Conservation (phyloP, 495 filamentous ascomycete genomes). For the Neurospora africana region DNA sequence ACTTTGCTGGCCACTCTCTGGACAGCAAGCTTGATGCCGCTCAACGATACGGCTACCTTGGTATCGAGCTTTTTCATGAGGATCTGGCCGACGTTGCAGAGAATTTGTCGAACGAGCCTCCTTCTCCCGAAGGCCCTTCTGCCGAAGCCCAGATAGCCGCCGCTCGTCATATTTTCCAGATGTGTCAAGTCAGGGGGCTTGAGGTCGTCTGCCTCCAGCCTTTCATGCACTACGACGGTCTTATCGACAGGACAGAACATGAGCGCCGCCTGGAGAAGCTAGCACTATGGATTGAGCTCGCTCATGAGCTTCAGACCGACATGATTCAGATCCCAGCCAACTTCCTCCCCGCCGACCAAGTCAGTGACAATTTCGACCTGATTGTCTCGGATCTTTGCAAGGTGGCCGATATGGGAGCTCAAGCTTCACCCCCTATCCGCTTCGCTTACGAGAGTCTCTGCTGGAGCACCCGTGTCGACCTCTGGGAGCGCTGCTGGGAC, state of each 20-base stretch:
- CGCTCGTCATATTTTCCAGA: constrained; percentile 40
- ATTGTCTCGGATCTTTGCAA: constrained; percentile 56
- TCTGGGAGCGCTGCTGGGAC: constrained; percentile 63
- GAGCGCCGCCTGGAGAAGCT: constrained; percentile 51
- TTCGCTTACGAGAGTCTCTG: constrained; percentile 71
- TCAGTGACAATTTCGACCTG: constrained; percentile 44
- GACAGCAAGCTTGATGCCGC: constrained; percentile 57
- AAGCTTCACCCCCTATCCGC: constrained; percentile 44
- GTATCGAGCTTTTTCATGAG: constrained; percentile 73
- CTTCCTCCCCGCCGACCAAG: constrained; percentile 49
- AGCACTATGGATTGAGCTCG: constrained; percentile 57
- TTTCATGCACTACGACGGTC: constrained; percentile 70
- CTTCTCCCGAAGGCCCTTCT: constrained; percentile 18
- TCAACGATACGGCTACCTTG: constrained; percentile 51
- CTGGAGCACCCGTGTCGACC: constrained; percentile 64
- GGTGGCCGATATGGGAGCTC: constrained; percentile 53
- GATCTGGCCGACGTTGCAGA: constrained; percentile 56
- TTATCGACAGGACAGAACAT: constrained; percentile 53
- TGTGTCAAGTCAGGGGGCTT: constrained; percentile 50
- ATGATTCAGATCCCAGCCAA: constrained; percentile 65
- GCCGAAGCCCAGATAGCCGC: constrained; percentile 44
- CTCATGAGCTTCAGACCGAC: constrained; percentile 53
- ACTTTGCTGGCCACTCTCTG: constrained; percentile 45
- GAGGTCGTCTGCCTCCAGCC: constrained; percentile 65
- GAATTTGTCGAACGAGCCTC: constrained; percentile 10